Base-by-base conservation (phyloP, 1,139 yeast genomes). In the Geotrichum europaeum region DNA sequence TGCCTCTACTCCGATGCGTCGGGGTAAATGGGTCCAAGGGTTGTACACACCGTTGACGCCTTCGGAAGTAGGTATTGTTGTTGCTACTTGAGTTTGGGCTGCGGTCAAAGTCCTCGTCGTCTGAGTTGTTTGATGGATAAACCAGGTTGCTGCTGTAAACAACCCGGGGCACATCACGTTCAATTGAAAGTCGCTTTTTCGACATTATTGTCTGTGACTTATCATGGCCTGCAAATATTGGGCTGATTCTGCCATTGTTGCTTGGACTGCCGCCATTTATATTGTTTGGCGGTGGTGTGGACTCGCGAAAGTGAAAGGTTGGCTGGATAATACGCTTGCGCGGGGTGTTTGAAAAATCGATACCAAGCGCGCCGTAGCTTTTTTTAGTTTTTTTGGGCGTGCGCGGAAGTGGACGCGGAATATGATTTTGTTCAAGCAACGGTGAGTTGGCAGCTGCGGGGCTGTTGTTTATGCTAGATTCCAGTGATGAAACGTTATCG, bases 51-150 rank as follows among this genome's bases (percentile, higher is more conserved):
- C 30, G 20, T 53, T 51, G 45, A 47, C 49, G 24, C 28, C 28
- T 9, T 13, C 12, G 28, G 4, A 20, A 24, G 25, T 47, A 5
- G 24, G 24, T 10, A 24, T 24, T 22, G 10, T 22, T 22, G 51
- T n/a, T 47, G 20, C 9, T 13, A 25, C 9, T 47, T 13, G n/a
- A 2, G 10, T 13, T 24, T n/a, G 5, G 51, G 24, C 51, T 13
- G 10, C 36, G 4, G 28, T 20, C 40, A 24, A n/a, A 47, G 36
- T 49, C 53, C 34, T 55, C 53, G 4, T 55, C 58, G 40, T 55
- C 53, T 13, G 58, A 50, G 28, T 55, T 55, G 3, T 53, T 55
- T 5, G 52, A 49, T 5, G 49, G 53, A 34, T 22, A 36, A 6
- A 36, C 43, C n/a, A 7, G 43, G 12, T 36, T 36, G 18, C 43